A percentile compares a stretch with the other conserved stretches of the same genome.
phyloP scores from a whole-genome alignment of 83 land plant species.

The Thuja plicata region DNA sequence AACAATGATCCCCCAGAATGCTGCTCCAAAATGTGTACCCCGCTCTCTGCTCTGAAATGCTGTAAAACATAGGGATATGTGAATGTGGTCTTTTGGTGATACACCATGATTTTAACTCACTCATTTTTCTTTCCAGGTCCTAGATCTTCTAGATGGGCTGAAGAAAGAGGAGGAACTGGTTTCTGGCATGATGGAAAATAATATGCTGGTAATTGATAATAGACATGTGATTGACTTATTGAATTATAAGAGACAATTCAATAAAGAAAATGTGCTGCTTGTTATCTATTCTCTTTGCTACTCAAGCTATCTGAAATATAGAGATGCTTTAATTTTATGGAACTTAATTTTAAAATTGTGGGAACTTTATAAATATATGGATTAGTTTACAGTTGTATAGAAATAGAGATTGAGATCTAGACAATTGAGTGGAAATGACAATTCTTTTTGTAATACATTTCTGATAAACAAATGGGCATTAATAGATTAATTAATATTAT shows the following conservation, averaged over 20 bases:
- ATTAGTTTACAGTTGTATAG: background rate
- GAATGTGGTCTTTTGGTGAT: background rate
- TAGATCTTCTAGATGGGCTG: conserved; percentile 92
- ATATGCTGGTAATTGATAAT: conserved; percentile 33
- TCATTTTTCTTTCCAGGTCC: conserved; percentile 46
- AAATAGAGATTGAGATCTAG: background rate
- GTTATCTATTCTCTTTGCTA: background rate
- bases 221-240: background rate
- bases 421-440: background rate
- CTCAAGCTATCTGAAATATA: background rate
- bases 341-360: background rate
- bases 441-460: background rate
- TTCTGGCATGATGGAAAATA: conserved; percentile 51
- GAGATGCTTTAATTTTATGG: background rate
- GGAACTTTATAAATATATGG: background rate
- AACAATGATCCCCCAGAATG: no score
- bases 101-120: background rate
- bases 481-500: background rate
- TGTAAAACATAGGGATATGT: no score
- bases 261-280: background rate
- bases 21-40: no score
- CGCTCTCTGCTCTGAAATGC: no score
- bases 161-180: conserved; percentile 97
- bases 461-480: background rate
- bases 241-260: background rate